These are phyloP conservation scores for Phanerochaete sordida DNA, from an alignment of 768 basidiomycete genomes.

Conservation along the genomic window DNA sequence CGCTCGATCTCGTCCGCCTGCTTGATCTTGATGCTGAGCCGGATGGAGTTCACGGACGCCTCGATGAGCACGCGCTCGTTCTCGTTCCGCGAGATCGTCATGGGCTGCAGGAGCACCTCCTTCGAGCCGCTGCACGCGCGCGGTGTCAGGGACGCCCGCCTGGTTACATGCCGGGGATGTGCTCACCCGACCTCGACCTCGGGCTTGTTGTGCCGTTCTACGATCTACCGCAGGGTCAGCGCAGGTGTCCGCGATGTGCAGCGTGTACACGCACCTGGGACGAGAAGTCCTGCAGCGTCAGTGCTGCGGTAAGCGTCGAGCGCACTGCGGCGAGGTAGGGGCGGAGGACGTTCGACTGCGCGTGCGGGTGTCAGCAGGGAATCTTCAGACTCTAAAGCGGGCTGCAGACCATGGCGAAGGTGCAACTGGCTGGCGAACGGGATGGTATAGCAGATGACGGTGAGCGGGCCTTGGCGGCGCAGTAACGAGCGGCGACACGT, in stretches of 20 bases:
- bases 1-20: conserved; percentile 99
- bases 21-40: conserved; percentile 97
- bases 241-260: background rate
- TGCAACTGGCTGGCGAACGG: conserved; percentile 5
- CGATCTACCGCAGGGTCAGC: conserved; percentile 53
- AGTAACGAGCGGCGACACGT: background rate
- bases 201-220: conserved; percentile 96
- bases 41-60: conserved; percentile 94
- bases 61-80: conserved; percentile 97
- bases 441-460: background rate
- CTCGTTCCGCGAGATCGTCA: conserved; percentile 95
- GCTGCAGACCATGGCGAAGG: background rate
- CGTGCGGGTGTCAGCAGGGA: background rate
- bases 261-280: conserved; percentile 65
- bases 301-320: conserved; percentile 93
- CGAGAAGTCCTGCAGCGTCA: conserved; percentile 96
- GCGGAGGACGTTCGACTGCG: conserved; percentile 88
- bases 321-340: conserved; percentile 96
- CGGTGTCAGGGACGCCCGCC: background rate
- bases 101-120: conserved; percentile 91
- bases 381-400: no score
- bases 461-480: background rate
- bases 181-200: conserved; percentile 84
- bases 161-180: background rate
- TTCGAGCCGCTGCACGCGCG: conserved; percentile 67